Evolutionary conservation across 2,329 filamentous ascomycete genomes (phyloP).

Genomic region (Colletotrichum karsti): DNA sequence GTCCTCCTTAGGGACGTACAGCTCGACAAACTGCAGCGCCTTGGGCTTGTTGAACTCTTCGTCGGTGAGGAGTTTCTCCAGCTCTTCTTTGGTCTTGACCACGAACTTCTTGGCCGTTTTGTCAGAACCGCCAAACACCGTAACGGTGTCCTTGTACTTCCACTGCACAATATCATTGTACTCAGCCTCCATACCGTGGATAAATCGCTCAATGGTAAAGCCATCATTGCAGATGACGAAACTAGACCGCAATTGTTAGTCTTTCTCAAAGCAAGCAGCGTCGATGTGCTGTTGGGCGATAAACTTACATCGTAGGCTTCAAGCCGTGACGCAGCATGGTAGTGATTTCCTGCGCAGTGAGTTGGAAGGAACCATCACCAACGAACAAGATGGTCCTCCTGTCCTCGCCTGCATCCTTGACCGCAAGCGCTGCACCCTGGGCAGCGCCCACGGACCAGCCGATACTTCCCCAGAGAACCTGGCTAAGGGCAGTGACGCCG

Average conservation of each 20-base stretch:
- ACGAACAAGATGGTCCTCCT: conserved; percentile 83
- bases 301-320: conserved; percentile 77
- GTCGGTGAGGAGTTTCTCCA: conserved; percentile 72
- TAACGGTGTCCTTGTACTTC: conserved; percentile 75
- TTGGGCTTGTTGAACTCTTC: conserved; percentile 67
- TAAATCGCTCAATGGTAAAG: conserved; percentile 89
- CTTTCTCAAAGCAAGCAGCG: too few relatives aligned
- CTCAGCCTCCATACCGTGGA: conserved; percentile 80
- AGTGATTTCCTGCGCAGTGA: conserved; percentile 84
- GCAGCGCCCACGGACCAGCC: conserved; percentile 68
- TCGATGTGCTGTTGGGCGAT: too few relatives aligned
- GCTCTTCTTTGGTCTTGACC: conserved; percentile 74
- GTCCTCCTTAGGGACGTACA: conserved; percentile 83
- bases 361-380: conserved; percentile 88
- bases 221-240: conserved; percentile 90
- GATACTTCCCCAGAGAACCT: conserved; percentile 78
- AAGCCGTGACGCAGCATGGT: conserved; percentile 83
- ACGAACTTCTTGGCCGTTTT: conserved; percentile 69
- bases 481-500: conserved; percentile 81
- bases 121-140: conserved; percentile 70
- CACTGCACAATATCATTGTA: conserved; percentile 87
- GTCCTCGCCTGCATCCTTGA: conserved; percentile 67
- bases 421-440: conserved; percentile 76
- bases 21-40: conserved; percentile 76
- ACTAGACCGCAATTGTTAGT: conserved; percentile 44